phyloP scores from a whole-genome alignment of 2,329 filamentous ascomycete genomes.

The Fusarium sp. region DNA sequence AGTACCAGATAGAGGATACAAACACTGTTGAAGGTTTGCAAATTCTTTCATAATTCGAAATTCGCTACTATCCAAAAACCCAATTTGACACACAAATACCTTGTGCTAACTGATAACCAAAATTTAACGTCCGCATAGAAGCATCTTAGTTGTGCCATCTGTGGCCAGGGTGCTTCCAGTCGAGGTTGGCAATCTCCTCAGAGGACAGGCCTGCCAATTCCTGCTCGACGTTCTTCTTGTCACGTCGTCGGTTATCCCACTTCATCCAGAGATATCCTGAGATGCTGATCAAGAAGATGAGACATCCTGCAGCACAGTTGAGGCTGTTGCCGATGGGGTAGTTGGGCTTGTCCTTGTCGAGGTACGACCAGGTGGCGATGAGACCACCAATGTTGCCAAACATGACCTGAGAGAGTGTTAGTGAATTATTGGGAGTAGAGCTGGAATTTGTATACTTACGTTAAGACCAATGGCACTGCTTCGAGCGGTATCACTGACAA shows the following conservation, averaged over 20 bases:
- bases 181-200: slow-evolving; percentile 68
- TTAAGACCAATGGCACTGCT: slow-evolving; percentile 68
- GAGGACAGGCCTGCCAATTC: slow-evolving; percentile 67
- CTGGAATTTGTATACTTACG: slow-evolving; percentile 21
- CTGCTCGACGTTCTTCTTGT: slow-evolving; percentile 64
- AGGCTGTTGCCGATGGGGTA: slow-evolving; percentile 74
- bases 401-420: slow-evolving; percentile 41
- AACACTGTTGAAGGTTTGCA: neutral
- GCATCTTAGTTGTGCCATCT: slow-evolving; percentile 61
- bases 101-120: slow-evolving; percentile 25
- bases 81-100: neutral
- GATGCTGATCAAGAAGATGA: slow-evolving; percentile 64
- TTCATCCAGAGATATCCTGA: slow-evolving; percentile 70
- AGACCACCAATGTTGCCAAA: slow-evolving; percentile 69
- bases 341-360: slow-evolving; percentile 71
- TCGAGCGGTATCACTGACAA: slow-evolving; percentile 74
- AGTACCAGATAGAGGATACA: neutral
- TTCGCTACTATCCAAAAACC: slow-evolving; percentile 17
- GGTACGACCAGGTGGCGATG: slow-evolving; percentile 73
- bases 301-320: slow-evolving; percentile 72
- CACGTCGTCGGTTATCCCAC: slow-evolving; percentile 70
- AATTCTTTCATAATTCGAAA: slow-evolving; percentile 12
- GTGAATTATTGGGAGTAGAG: neutral
- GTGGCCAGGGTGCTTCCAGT: slow-evolving; percentile 77
- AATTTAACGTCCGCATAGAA: neutral